A percentile compares a stretch with the other conserved stretches of the same genome.
These are phyloP conservation scores for Corinectria fuckeliana DNA, from an alignment of 2,329 filamentous ascomycete species.

Conservation along the genomic window DNA sequence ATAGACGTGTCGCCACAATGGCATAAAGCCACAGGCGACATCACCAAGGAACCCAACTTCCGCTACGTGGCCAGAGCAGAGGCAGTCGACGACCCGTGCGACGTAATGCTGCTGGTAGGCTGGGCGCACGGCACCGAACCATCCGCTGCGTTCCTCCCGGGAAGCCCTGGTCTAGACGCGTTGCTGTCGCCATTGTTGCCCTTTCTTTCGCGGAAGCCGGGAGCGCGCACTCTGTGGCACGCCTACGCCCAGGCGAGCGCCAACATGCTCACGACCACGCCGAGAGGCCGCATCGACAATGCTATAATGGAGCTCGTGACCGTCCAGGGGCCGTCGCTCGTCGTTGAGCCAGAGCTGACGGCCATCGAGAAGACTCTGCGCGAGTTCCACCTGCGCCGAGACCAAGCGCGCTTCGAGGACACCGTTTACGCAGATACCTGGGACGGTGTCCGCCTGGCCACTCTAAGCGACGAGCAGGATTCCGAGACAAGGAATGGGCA, in stretches of 20 bases:
- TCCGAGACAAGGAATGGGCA: not conserved
- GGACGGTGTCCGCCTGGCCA: not conserved
- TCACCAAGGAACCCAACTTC: not conserved
- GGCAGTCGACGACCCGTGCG: not conserved
- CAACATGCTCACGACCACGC: not conserved
- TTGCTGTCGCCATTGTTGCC: not conserved
- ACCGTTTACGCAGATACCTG: not conserved
- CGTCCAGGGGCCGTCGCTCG: not conserved
- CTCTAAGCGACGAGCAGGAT: not conserved
- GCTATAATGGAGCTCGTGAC: not conserved
- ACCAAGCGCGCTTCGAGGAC: not conserved
- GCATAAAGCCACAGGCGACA: not conserved
- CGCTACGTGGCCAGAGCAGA: not conserved
- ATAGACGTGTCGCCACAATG: not conserved
- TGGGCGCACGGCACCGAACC: not conserved
- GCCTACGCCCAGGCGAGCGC: not conserved
- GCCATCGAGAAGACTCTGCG: not conserved
- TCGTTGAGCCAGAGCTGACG: not conserved
- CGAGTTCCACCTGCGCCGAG: not conserved
- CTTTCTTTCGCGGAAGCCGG: not conserved
- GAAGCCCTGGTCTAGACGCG: not conserved
- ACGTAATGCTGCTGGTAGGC: not conserved
- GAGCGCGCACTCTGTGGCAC: not conserved
- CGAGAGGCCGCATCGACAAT: not conserved
- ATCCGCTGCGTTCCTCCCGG: not conserved